A percentile compares a stretch with the other conserved stretches of the same genome.
phyloP scores from a whole-genome alignment of 805 yeast species.

The Grigorovia humatica region DNA sequence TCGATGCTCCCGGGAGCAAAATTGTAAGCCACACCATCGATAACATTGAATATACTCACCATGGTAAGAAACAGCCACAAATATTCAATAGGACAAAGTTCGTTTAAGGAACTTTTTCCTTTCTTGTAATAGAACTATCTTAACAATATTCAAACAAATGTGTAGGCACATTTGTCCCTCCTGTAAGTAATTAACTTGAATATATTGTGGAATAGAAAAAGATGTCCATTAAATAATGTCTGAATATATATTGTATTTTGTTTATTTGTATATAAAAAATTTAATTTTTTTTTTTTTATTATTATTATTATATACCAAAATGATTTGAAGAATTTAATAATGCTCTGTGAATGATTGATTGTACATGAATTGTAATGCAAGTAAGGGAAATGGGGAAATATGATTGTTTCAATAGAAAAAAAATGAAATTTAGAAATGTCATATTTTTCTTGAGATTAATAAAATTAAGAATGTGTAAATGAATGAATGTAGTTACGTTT shows the following conservation, averaged over 20 bases:
- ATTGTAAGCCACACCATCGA: slow-evolving; percentile 59
- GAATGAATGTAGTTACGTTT: not conserved
- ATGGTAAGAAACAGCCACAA: slow-evolving; percentile 5
- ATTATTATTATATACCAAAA: too few species aligned
- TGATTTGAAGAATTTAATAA: not conserved
- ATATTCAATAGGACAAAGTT: not conserved
- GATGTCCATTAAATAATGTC: not conserved
- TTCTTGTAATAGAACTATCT: not conserved
- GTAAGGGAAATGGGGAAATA: not conserved
- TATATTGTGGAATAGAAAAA: not conserved
- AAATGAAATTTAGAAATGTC: not conserved
- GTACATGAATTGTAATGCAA: not conserved
- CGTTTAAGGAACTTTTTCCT: not conserved
- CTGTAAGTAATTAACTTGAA: not conserved
- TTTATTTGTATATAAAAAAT: not conserved
- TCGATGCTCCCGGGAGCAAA: slow-evolving; percentile 43
- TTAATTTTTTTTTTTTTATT: too few species aligned
- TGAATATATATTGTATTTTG: not conserved
- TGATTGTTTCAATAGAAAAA: not conserved
- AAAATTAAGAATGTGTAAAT: not conserved
- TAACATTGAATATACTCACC: slow-evolving; percentile 49
- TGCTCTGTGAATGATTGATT: not conserved
- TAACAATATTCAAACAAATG: too few species aligned
- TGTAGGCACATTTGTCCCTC: too few species aligned
- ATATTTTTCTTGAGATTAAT: not conserved